Conservation (phyloP, 352 stramenopile genomes). For the Phytopythium cucurbitacearum region DNA sequence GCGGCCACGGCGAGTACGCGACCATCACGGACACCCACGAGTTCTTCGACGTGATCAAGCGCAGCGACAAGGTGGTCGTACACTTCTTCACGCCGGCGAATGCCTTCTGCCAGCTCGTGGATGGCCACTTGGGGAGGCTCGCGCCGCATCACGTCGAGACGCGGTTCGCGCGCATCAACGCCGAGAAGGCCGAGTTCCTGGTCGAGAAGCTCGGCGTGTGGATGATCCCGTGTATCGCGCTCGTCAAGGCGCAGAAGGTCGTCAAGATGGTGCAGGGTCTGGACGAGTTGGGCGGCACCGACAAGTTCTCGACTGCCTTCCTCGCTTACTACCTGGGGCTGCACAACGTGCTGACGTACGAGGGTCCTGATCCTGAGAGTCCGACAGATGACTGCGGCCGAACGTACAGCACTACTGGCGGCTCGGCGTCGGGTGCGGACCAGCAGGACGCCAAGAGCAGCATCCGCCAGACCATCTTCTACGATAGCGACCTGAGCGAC, state of each 20-base stretch:
- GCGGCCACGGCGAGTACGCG: conserved; percentile 84
- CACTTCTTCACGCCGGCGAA: conserved; percentile 96
- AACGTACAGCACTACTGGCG: conserved; percentile 35
- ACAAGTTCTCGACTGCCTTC: conserved; percentile 92
- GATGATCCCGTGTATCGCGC: conserved; percentile 95
- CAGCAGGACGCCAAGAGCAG: conserved; percentile 56
- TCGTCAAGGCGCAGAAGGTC: conserved; percentile 95
- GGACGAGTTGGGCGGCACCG: conserved; percentile 92
- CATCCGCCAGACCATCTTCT: conserved; percentile 83
- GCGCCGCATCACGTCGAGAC: conserved; percentile 93
- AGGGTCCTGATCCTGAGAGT: conserved; percentile 82
- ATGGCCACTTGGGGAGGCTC: conserved; percentile 90
- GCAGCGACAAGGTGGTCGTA: conserved; percentile 87
- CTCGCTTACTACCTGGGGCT: conserved; percentile 89
- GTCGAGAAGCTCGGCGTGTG: conserved; percentile 94
- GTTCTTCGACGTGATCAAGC: conserved; percentile 95
- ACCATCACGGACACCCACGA: conserved; percentile 91
- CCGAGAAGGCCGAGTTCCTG: conserved; percentile 95
- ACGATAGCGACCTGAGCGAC: conserved; percentile 80
- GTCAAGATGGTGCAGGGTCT: conserved; percentile 95
- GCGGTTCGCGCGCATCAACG: conserved; percentile 94
- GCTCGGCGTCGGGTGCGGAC: conserved; percentile 26
- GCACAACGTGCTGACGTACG: conserved; percentile 95
- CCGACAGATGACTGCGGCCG: conserved; percentile 62
- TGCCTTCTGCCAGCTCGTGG: conserved; percentile 91